A percentile compares a stretch with the other conserved stretches of the same genome.
Conservation (phyloP, 768 basidiomycete genomes). For the Hortiboletus flavorubellus region DNA sequence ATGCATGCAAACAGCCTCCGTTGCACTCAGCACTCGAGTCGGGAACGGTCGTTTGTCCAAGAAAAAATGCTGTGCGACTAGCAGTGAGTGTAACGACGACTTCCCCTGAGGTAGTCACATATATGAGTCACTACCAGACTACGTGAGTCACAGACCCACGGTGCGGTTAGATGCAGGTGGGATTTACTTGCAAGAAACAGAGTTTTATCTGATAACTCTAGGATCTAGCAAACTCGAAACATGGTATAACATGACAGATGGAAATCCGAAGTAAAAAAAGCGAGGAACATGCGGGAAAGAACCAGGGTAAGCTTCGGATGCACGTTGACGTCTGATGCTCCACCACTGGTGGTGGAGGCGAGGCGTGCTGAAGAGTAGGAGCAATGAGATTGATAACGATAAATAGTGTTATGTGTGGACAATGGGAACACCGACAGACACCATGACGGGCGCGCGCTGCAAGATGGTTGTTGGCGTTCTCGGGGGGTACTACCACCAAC, state of each 20-base stretch:
- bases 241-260: constrained; percentile 3
- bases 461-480: neutral
- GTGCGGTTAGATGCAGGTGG: neutral
- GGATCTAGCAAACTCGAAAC: neutral
- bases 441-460: neutral
- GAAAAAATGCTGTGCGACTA: neutral
- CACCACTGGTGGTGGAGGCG: constrained; percentile 15
- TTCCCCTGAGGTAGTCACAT: neutral
- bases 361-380: constrained; percentile 11
- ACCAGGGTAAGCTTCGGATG: constrained; percentile 23
- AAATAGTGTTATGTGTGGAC: neutral
- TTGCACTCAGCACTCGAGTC: neutral
- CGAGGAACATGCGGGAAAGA: constrained; percentile 11
- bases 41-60: neutral
- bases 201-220: constrained; percentile 7
- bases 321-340: constrained; percentile 25
- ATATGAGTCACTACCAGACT: neutral
- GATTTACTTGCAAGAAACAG: neutral
- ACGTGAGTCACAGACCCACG: neutral
- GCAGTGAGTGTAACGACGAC: neutral
- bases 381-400: neutral
- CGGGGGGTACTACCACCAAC: neutral
- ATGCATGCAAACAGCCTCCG: neutral
- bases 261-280: constrained; percentile 12
- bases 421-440: neutral